A percentile compares a stretch with the other conserved stretches of the same genome.
phyloP scores from a whole-genome alignment of 768 basidiomycete species.

The Termitomyces heimii region DNA sequence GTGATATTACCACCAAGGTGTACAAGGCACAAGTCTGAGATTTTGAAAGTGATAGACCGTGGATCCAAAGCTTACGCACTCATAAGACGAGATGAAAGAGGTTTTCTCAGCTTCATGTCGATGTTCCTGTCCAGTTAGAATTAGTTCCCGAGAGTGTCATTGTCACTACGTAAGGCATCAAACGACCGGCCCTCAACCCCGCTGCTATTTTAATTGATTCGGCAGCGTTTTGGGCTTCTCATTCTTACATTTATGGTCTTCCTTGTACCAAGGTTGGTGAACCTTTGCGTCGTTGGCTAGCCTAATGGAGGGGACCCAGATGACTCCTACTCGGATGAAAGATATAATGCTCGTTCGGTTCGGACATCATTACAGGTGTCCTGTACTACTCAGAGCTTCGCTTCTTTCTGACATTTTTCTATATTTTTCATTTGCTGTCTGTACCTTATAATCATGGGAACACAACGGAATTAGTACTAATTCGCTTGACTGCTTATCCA shows the following conservation, averaged over 20 bases:
- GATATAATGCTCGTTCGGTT: conserved; percentile 63
- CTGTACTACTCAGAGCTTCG: conserved; percentile 38
- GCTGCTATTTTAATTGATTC: conserved; percentile 18
- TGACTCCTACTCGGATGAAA: conserved; percentile 36
- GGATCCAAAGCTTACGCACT: conserved; percentile 4
- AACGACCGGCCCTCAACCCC: conserved; percentile 32
- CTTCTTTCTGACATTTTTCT: conserved; percentile 45
- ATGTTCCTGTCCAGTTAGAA: conserved; percentile 10
- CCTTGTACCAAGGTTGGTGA: conserved; percentile 66
- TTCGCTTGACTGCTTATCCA: background rate
- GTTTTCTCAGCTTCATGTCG: conserved; percentile 15
- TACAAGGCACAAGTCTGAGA: background rate
- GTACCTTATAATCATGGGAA: conserved; percentile 9
- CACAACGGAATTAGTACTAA: conserved; percentile 1
- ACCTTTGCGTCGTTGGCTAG: conserved; percentile 35
- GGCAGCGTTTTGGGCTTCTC: conserved; percentile 5
- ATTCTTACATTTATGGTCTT: conserved; percentile 32
- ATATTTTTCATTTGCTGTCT: conserved; percentile 6
- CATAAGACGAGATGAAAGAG: conserved; percentile 13
- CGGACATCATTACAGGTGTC: conserved; percentile 16
- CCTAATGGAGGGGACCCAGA: conserved; percentile 85
- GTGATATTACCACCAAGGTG: conserved; percentile 7
- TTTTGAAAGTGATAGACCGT: background rate
- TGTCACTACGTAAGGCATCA: conserved; percentile 7
- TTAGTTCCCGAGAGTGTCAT: conserved; percentile 9